Conservation (phyloP, 2,329 filamentous ascomycete genomes). For the Monilinia polystroma region DNA sequence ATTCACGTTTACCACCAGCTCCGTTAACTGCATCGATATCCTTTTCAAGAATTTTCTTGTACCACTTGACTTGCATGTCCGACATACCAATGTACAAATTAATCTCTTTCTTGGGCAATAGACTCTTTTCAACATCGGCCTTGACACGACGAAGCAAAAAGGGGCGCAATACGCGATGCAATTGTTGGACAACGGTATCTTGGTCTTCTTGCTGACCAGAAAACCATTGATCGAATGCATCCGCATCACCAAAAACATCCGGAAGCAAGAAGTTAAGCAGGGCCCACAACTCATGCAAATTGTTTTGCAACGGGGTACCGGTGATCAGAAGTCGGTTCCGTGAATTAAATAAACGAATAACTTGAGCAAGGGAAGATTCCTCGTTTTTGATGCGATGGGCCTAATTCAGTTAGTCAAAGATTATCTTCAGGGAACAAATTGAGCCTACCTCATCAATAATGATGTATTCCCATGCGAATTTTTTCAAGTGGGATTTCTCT, state of each 20-base stretch:
- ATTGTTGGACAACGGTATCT: constrained; percentile 91
- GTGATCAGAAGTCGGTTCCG: constrained; percentile 94
- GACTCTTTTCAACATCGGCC: constrained; percentile 95
- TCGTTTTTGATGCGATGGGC: constrained; percentile 99
- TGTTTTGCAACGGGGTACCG: constrained; percentile 95
- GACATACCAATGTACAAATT: constrained; percentile 98
- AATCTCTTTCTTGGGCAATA: constrained; percentile 94
- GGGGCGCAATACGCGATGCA: constrained; percentile 87
- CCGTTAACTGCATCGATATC: constrained; percentile 99
- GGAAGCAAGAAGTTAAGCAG: constrained; percentile 96
- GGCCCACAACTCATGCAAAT: constrained; percentile 96
- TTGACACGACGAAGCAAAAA: constrained; percentile 96
- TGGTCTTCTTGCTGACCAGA: constrained; percentile 86
- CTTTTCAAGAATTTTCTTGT: constrained; percentile 97
- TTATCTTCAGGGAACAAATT: not conserved
- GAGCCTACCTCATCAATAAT: constrained; percentile 80
- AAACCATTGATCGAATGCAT: constrained; percentile 98
- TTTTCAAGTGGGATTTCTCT: constrained; percentile 91
- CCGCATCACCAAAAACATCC: constrained; percentile 94
- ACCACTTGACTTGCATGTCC: constrained; percentile 99
- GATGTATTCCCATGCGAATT: constrained; percentile 99
- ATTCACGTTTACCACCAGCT: constrained; percentile 92
- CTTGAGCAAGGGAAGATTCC: constrained; percentile 92
- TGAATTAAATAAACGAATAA: constrained; percentile 94
- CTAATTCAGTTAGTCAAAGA: constrained; percentile 31